These are phyloP conservation scores for Leccinum huronense DNA, from an alignment of 1,284 basidiomycete genomes.

Conservation along the genomic window DNA sequence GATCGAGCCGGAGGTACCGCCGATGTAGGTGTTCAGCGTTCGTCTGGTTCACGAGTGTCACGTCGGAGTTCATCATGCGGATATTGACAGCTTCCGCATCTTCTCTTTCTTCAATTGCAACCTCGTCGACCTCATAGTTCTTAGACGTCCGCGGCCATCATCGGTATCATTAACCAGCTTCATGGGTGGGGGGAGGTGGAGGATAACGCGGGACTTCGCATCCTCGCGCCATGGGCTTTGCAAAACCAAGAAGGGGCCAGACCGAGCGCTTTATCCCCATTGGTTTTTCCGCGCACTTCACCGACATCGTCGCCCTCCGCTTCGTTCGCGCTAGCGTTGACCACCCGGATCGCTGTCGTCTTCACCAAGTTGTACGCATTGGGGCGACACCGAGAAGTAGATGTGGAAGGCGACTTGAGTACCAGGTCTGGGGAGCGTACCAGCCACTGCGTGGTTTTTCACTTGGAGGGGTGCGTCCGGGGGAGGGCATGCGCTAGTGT, in stretches of 20 bases:
- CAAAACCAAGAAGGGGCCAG: slow-evolving; percentile 31
- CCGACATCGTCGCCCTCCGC: slow-evolving; percentile 26
- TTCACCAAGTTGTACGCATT: slow-evolving; percentile 37
- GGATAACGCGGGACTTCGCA: slow-evolving; percentile 39
- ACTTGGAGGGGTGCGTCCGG: slow-evolving; percentile 2
- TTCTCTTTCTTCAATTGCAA: neutral
- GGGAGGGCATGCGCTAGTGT: slow-evolving; percentile 6
- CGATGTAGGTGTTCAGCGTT: slow-evolving; percentile 43
- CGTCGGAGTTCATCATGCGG: slow-evolving; percentile 27
- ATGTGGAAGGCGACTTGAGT: neutral
- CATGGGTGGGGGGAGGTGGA: slow-evolving; percentile 47
- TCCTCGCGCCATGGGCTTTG: slow-evolving; percentile 10
- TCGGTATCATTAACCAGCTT: neutral
- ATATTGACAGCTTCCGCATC: slow-evolving; percentile 7
- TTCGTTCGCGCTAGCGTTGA: slow-evolving; percentile 43
- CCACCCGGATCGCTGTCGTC: slow-evolving; percentile 42
- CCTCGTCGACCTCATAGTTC: neutral
- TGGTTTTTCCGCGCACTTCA: slow-evolving; percentile 18
- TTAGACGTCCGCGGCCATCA: neutral
- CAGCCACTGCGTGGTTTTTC: slow-evolving; percentile 1
- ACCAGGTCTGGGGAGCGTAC: neutral
- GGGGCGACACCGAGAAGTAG: neutral
- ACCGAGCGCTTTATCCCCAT: slow-evolving; percentile 26
- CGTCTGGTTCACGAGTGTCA: slow-evolving; percentile 31
- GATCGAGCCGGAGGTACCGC: slow-evolving; percentile 40